phyloP scores from a whole-genome alignment of 257 asterid genomes.

The Gardenia jasminoides region DNA sequence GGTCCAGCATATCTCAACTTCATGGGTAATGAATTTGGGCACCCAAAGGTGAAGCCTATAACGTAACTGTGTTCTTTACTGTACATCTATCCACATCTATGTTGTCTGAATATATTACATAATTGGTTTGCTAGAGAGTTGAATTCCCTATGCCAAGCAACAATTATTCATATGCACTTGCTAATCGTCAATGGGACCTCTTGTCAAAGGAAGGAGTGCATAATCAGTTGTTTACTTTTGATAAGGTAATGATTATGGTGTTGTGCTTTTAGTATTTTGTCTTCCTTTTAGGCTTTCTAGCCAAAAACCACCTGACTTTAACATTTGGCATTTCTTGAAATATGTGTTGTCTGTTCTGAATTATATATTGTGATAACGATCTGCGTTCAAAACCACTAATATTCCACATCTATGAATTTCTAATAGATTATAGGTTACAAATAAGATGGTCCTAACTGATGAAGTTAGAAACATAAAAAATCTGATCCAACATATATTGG shows the following conservation, averaged over 20 bases:
- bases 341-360: background rate
- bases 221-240: conserved; percentile 64
- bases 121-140: conserved; percentile 60
- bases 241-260: conserved; percentile 52
- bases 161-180: conserved; percentile 72
- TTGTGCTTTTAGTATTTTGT: conserved; percentile 5
- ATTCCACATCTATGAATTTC: background rate
- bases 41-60: conserved; percentile 67
- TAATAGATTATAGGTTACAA: background rate
- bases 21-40: conserved; percentile 99
- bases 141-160: conserved; percentile 95
- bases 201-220: conserved; percentile 60
- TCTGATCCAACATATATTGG: background rate
- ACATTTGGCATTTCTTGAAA: background rate
- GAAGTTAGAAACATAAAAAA: background rate
- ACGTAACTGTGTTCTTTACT: conserved; percentile 6
- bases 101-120: conserved; percentile 11
- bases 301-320: background rate
- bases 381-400: background rate
- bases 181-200: conserved; percentile 89
- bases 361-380: background rate
- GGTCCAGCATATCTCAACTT: conserved; percentile 92
- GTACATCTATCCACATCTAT: background rate
- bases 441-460: background rate
- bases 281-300: conserved; percentile 6